Evolutionary conservation across 306 rosid genomes (phyloP).

Genomic region (Rubus idaeus): DNA sequence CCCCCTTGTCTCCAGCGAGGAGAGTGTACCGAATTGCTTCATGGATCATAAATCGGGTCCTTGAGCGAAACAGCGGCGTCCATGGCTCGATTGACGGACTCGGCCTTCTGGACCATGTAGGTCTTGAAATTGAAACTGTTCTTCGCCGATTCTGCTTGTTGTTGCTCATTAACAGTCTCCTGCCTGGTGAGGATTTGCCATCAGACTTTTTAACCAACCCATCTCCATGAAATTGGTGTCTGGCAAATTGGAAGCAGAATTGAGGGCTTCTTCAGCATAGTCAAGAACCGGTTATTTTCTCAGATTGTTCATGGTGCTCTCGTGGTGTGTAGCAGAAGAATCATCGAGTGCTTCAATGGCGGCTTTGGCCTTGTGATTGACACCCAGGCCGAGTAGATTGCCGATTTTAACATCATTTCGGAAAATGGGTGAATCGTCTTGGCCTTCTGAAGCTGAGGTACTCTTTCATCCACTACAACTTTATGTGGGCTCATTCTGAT

Average conservation of each 20-base stretch:
- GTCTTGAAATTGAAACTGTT: too few species aligned
- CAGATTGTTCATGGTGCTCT: background rate
- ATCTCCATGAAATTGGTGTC: constrained; percentile 9
- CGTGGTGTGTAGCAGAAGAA: background rate
- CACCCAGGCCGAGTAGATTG: background rate
- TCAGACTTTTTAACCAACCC: constrained; percentile 22
- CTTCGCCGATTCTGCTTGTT: too few species aligned
- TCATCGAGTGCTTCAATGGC: constrained; percentile 20
- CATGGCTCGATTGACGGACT: too few species aligned
- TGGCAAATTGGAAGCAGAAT: background rate
- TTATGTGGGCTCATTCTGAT: background rate
- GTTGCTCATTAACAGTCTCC: too few species aligned
- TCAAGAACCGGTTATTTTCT: constrained; percentile 15
- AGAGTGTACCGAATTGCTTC: too few species aligned
- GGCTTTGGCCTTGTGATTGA: constrained; percentile 22
- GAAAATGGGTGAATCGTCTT: constrained; percentile 46
- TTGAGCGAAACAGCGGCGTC: too few species aligned
- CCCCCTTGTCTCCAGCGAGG: too few species aligned
- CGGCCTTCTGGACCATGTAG: too few species aligned
- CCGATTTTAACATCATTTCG: background rate
- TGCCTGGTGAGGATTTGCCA: background rate
- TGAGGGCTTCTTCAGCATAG: constrained; percentile 16
- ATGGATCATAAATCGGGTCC: too few species aligned
- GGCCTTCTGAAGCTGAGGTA: constrained; percentile 85
- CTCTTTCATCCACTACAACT: background rate